Conservation (phyloP, 306 rosid genomes). For the Acacia crassicarpa region DNA sequence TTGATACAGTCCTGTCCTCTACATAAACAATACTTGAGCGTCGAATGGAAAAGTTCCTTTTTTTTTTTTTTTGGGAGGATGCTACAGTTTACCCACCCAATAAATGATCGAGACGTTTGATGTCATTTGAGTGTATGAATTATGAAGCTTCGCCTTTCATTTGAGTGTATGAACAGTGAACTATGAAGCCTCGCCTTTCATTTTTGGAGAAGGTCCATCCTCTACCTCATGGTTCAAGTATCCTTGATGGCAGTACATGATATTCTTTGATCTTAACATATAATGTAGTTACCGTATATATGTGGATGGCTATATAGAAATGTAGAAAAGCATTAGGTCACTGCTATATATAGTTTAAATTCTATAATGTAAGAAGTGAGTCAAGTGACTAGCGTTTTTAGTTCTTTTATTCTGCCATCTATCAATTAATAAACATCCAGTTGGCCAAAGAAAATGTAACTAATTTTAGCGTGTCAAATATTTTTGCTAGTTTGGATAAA, state of each 20-base stretch:
- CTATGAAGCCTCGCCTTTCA: not conserved
- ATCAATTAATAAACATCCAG: not conserved
- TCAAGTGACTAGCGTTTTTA: not conserved
- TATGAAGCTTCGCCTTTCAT: not conserved
- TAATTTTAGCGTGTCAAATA: slow-evolving; percentile 15
- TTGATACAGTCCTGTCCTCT: not conserved
- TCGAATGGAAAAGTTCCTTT: not conserved
- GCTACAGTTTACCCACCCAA: not conserved
- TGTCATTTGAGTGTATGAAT: not conserved
- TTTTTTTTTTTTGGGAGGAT: not conserved
- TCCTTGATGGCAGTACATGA: not conserved
- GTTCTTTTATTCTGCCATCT: not conserved
- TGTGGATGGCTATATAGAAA: not conserved
- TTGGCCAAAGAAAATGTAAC: not conserved
- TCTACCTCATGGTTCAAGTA: not conserved
- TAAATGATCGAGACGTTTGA: not conserved
- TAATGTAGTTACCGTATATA: not conserved
- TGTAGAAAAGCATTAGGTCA: not conserved
- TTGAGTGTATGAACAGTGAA: not conserved
- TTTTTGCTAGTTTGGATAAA: slow-evolving; percentile 12
- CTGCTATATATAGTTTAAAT: not conserved
- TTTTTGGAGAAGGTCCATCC: not conserved
- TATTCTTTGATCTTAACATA: not conserved
- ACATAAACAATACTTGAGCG: not conserved
- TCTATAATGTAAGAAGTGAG: not conserved